Evolutionary conservation across 2,329 filamentous ascomycete species (phyloP), one percentile per base, ranked within the genome.

Genomic region (Emmonsia crescens): DNA sequence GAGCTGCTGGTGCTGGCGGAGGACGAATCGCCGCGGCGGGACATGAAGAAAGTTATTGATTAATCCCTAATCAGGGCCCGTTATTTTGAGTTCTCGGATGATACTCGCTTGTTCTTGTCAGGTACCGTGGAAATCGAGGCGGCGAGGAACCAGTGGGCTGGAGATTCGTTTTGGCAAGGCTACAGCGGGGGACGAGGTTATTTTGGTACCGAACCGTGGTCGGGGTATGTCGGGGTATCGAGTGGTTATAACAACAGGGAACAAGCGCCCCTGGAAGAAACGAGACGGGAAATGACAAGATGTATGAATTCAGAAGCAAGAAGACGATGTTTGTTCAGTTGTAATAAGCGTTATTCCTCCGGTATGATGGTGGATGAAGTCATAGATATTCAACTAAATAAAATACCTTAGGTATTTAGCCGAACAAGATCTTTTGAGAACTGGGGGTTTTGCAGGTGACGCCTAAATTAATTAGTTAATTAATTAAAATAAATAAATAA

Each of bases 11-110:
- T 57, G 54, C 46, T 44, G 38, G 72, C 70, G 44, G 73, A 75
- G 61, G 70, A 70, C 54, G 70, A 71, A 44, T 76, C 74, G 57
- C 72, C 69, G 66, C 74, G 72, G 48, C 73, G 74, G 67, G 71
- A 68, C 74, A 76, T 76, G 63, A 36, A 48, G 49, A 44, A 57
- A 38, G 52, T 5, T 57, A 24, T 56, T 36, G 12, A 44, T 56
- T n/a, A 14, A 19, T 36, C 44, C 4, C 16, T n/a, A 59, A 12
- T 31, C 21, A 42, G 16, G 42, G 12, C 29, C 33, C 3, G 8
- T 9, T 38, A 24, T 36, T 38, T 44, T 29, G 24, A 46, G 24
- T 44, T 46, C 24, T 29, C 1, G 24, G n/a, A 36, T 24, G 27
- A 57, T 3, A n/a, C 31, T n/a, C n/a, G n/a, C n/a, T n/a, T n/a